Base-by-base conservation (phyloP, 2,329 filamentous ascomycete species). In the Parastagonospora avenae region DNA sequence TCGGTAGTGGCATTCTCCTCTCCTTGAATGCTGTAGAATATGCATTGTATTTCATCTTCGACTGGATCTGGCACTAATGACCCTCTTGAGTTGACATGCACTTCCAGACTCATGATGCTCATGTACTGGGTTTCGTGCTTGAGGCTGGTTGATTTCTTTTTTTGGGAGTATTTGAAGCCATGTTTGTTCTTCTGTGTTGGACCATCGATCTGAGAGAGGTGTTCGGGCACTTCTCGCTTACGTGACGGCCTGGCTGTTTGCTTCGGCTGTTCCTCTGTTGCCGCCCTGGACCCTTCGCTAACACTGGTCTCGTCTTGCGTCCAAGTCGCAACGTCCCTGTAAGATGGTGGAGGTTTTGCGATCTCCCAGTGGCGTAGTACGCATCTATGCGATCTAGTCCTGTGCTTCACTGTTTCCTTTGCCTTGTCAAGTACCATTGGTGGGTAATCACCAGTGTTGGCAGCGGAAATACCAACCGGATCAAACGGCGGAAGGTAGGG, bases 91-190 rank as follows among this genome's bases (percentile, higher is more conserved):
- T 96, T 96, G 55, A 95, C 88, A 68, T 99, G 93, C 4, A 97
- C 77, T 70, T 99, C 94, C 6, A 99, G 75, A 60, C 92, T 95
- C 90, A 99, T 92, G 14, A 89, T 91, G 61, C 90, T 96, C 94
- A 99, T 97, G 71, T 96, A 96, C 62, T 94, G 90, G 2, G 85
- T 86, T 71, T 95, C 91, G 59, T 93, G 90, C 64, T 91, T 85
- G 14, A 95, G 86, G 59, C 86, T 91, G 0, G 87, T 89, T 1
- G 87, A 87, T 59, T 86, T 85, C 54, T 83, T 81, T 66, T 87
- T 90, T 60, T 92, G 91, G 0, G 89, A 91, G 70, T 90, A 96
- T 68, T 92, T 94, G 78, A 92, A 93, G 0, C 89, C 91, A 68
- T 93, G 82, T 54, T 85, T 87, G 63, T 91, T 90, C 68, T 83